phyloP scores from a whole-genome alignment of 371 early-diverging fungal genomes.

The Massospora cicadina region DNA sequence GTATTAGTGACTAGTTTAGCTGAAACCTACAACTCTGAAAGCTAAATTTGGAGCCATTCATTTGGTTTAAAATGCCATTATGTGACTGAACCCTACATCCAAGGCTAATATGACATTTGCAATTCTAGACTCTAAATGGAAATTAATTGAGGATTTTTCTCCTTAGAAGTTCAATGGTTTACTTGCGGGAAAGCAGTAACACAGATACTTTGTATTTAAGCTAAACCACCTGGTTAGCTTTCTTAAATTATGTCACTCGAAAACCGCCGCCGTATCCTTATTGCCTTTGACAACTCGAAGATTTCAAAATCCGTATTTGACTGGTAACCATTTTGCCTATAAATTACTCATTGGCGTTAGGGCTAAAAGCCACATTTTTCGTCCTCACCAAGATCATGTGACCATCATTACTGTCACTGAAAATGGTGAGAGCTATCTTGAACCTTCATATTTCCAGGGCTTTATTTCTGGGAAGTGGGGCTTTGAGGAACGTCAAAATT shows the following conservation, averaged over 20 bases:
- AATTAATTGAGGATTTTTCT: too few species aligned
- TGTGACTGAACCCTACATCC: too few species aligned
- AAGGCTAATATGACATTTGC: too few species aligned
- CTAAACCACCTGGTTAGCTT: too few species aligned
- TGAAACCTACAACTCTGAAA: too few species aligned
- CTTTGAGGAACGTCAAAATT: slow-evolving; percentile 10
- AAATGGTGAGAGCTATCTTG: slow-evolving; percentile 10
- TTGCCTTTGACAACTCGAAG: slow-evolving; percentile 14
- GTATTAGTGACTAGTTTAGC: too few species aligned
- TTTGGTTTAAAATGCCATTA: too few species aligned
- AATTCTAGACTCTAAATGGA: too few species aligned
- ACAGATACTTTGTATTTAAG: too few species aligned
- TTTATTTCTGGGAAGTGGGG: slow-evolving; percentile 9
- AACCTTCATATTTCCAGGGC: slow-evolving; percentile 9
- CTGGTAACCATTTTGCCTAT: slow-evolving; percentile 10
- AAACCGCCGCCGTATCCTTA: slow-evolving; percentile 12
- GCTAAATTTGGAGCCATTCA: too few species aligned
- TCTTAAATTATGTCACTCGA: slow-evolving; percentile 7
- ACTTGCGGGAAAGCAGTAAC: too few species aligned
- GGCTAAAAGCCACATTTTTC: slow-evolving; percentile 12
- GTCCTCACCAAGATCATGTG: slow-evolving; percentile 13
- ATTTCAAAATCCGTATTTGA: slow-evolving; percentile 13
- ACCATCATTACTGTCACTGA: slow-evolving; percentile 13
- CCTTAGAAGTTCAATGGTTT: too few species aligned
- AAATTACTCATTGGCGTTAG: neutral